These are phyloP conservation scores for Syzygium aqueum DNA, from an alignment of 345 rosid species.

Conservation along the genomic window DNA sequence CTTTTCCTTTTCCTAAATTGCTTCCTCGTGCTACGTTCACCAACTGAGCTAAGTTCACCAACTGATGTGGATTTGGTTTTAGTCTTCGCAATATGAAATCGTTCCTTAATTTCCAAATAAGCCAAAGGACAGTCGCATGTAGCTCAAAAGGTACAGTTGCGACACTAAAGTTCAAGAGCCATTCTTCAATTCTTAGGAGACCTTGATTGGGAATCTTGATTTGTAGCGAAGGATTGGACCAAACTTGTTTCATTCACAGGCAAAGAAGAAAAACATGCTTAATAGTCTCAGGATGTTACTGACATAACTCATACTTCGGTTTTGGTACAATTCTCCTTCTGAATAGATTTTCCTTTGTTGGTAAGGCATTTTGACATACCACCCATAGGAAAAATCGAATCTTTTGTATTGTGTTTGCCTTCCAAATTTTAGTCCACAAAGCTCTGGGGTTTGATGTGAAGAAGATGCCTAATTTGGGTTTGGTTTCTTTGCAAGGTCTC, in stretches of 20 bases:
- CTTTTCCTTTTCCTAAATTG: background rate
- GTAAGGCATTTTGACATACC: background rate
- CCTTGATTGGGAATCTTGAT: background rate
- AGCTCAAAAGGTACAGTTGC: background rate
- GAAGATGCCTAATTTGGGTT: background rate
- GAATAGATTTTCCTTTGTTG: background rate
- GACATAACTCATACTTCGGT: background rate
- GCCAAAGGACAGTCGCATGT: background rate
- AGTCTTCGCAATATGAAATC: background rate
- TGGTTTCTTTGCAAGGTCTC: background rate
- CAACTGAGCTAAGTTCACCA: background rate
- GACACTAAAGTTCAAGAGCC: background rate
- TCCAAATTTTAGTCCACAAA: background rate
- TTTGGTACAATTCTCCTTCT: background rate
- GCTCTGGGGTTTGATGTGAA: background rate
- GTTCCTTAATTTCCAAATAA: background rate
- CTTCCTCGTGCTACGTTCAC: background rate
- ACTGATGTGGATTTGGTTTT: background rate
- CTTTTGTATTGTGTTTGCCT: background rate
- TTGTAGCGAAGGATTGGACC: background rate
- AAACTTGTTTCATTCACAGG: background rate
- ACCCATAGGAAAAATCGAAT: background rate
- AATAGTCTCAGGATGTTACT: background rate
- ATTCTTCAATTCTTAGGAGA: background rate
- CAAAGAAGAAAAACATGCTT: background rate